Evolutionary conservation across 441 rosid species (phyloP).

Genomic region (Breynia disticha): DNA sequence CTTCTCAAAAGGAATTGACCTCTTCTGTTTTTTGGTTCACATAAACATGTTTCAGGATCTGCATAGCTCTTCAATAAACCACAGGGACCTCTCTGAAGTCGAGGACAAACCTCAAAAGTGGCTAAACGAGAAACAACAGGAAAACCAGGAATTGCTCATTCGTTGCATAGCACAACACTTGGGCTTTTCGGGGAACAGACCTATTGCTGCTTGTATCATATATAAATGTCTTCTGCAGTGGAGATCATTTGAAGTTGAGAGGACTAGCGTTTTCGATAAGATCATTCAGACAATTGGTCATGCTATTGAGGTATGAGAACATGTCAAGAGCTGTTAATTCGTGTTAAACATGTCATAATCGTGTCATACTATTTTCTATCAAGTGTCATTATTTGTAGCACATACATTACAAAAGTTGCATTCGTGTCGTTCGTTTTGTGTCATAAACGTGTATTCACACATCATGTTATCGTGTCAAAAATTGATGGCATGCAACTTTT

Average conservation of each 20-base stretch:
- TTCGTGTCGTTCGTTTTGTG: too few species aligned
- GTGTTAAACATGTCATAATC: too few species aligned
- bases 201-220: slow-evolving; percentile 89
- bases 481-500: slow-evolving; percentile 15
- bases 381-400: too few species aligned
- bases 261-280: slow-evolving; percentile 89
- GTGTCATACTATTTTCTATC: too few species aligned
- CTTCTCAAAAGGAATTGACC: slow-evolving; percentile 2
- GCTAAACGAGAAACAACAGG: slow-evolving; percentile 95
- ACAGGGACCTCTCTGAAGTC: slow-evolving; percentile 56
- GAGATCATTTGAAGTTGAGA: slow-evolving; percentile 98
- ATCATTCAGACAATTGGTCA: slow-evolving; percentile 92
- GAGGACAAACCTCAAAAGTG: slow-evolving; percentile 92
- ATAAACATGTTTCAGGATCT: slow-evolving; percentile 48
- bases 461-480: too few species aligned
- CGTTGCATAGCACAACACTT: slow-evolving; percentile 85
- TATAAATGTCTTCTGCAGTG: slow-evolving; percentile 95
- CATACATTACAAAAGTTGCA: too few species aligned
- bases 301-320: slow-evolving; percentile 79
- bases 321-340: too few species aligned
- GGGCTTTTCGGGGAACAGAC: slow-evolving; percentile 77
- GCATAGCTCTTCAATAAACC: slow-evolving; percentile 67
- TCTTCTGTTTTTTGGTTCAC: slow-evolving; percentile 4
- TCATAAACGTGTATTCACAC: too few species aligned
- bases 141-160: slow-evolving; percentile 91